Base-by-base conservation (phyloP, 352 stramenopile species). In the Phytophthora citricola region DNA sequence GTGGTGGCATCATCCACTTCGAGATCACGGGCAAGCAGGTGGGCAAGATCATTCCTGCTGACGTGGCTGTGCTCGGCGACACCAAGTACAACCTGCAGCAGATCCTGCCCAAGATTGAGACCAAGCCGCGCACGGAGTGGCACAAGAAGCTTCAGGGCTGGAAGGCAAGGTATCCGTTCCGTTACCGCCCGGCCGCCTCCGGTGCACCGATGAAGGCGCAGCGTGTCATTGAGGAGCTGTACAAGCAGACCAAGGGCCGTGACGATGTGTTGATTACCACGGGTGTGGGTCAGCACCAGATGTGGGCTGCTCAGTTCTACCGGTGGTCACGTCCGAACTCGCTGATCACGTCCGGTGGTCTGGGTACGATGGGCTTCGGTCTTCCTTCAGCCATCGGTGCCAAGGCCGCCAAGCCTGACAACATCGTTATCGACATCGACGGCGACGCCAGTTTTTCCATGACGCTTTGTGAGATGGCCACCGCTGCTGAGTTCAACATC, bases 371-470 rank as follows among this genome's bases (percentile, higher is more conserved):
- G 96, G 96, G 96, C 58, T 98, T 97, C 63, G 92, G 94, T 43
- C 78, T 98, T 12, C 95, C 95, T 6, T 94, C 97, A 17, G 93
- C 89, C 12, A 98, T 99, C 61, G 96, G 96, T 48, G 94, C 94
- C 45, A 98, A 99, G 78, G 85, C 97, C 26, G 96, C 93, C 3
- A 93, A 95, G 68, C 89, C 90, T 0, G 87, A 97, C 62, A 71
- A 69, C 31, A 67, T 92, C 29, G 86, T 95, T 20, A 67, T 99
- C 44, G 92, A 97, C 56, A 94, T 99, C 67, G 96, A 99, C 69
- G 96, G 96, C 26, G 96, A 99, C 70, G 96, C 93, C 20, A 97
- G 86, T 52, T 99, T 98, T 73, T 97, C 96, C 67, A 99, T 99
- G 96, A 98, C 95, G 57, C 93, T 98, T 51, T 98, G 90, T 4